Base-by-base conservation (phyloP, 192 early-diverging fungal genomes). In the Blastocladiella britannica region DNA sequence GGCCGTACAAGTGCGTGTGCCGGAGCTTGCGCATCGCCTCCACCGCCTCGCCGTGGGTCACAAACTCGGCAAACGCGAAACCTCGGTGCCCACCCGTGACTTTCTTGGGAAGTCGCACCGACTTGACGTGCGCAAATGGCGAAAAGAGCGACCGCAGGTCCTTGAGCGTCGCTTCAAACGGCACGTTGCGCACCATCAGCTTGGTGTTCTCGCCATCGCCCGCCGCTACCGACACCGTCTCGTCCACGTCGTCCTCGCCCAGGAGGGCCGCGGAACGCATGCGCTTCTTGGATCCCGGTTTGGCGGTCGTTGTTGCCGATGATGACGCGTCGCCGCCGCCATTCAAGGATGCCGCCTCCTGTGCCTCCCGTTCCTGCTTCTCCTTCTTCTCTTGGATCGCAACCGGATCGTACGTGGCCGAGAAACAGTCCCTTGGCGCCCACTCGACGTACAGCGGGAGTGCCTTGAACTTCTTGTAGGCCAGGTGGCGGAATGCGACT, bases 21-120 rank as follows among this genome's bases (percentile, higher is more conserved):
- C 77, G 71, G 64, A 98, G 79, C 18, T 86, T 74, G 52, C 87
- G 82, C 67, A 84, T 82, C 7, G 89, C 95, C 62, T 81, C 79
- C 68, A 85, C 79, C 28, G 95, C 95, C 66, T 96, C 91, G 64
- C 93, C 87, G 62, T 86, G 84, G 6, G 95, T 98, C 56, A 93
- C 71, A 66, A 93, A 95, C 65, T 98, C 95, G 59, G 94, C 80
- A 75, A 98, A 98, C 52, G 87, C 88, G 70, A 98, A 98, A 63
- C 95, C 95, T 53, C 95, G 91, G 60, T 93, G 91, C 9, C 82
- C 78, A 7, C 90, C 89, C 47, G 85, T 81, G 64, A 90, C 86
- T 66, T 98, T 98, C 58, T 82, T 86, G 29, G 95, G 95, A 56
- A 98, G 63, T 29, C 95, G 83, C 53, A 98, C 80, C 5, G 91